These are phyloP conservation scores for Komagataea norvegica DNA, from an alignment of 1,139 yeast species.

Conservation along the genomic window DNA sequence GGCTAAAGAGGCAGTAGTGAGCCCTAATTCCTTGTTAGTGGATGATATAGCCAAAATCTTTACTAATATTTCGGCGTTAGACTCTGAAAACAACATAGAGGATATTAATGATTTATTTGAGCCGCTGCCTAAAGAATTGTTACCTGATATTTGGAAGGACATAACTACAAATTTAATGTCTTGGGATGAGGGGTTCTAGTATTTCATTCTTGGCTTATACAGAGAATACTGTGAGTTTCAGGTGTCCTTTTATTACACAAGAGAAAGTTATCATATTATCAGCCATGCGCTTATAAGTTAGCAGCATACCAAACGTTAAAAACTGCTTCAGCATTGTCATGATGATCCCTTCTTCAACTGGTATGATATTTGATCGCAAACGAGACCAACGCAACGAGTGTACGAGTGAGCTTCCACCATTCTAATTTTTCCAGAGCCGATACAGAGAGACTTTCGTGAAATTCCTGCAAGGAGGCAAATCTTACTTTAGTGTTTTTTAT, in stretches of 20 bases:
- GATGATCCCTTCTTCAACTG: conserved; percentile 74
- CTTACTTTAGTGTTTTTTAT: no score
- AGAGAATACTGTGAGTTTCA: no score
- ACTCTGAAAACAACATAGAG: conserved; percentile 4
- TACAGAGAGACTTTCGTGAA: conserved; percentile 12
- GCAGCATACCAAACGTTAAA: no score
- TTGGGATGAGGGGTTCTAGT: no score
- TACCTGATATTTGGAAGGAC: conserved; percentile 21
- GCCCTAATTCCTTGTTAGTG: conserved; percentile 17
- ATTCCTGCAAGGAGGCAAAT: conserved; percentile 6
- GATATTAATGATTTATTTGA: conserved; percentile 17
- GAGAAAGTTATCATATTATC: no score
- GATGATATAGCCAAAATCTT: conserved; percentile 20
- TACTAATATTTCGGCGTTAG: conserved; percentile 14
- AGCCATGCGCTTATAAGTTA: no score
- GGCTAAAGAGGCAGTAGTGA: conserved; percentile 1
- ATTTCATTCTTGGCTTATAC: no score
- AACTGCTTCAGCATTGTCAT: no score
- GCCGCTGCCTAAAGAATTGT: conserved; percentile 16
- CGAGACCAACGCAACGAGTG: conserved; percentile 46
- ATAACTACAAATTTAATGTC: conserved; percentile 18
- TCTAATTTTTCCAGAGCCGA: conserved; percentile 23
- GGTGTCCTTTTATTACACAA: no score
- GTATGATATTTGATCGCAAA: conserved; percentile 80
- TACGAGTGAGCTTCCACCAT: conserved; percentile 49